Evolutionary conservation across 2,329 filamentous ascomycete species (phyloP).

Genomic region (Colletotrichum abscissum): DNA sequence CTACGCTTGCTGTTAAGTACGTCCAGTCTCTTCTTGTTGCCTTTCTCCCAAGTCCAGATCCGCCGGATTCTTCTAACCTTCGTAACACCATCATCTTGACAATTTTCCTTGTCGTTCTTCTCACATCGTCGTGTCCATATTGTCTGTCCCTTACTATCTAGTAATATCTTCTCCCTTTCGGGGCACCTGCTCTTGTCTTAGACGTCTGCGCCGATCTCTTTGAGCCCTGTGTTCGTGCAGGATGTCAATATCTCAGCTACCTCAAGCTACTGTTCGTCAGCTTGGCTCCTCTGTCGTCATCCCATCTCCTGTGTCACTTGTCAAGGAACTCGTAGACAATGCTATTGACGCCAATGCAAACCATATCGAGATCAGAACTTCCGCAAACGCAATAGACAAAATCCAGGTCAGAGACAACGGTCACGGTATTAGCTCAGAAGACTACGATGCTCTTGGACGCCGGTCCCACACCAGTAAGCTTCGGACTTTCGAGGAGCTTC

Average conservation of each 20-base stretch:
- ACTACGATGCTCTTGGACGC: conserved; percentile 71
- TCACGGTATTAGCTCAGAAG: conserved; percentile 72
- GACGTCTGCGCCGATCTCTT: background rate
- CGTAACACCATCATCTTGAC: background rate
- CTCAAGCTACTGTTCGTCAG: conserved; percentile 61
- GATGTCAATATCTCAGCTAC: conserved; percentile 64
- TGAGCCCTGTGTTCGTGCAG: background rate
- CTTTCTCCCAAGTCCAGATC: background rate
- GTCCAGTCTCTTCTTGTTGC: background rate
- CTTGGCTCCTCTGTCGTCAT: conserved; percentile 72
- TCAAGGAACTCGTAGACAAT: conserved; percentile 85
- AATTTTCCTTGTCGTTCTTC: background rate
- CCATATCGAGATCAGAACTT: conserved; percentile 72
- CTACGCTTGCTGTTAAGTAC: background rate
- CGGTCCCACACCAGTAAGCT: conserved; percentile 82
- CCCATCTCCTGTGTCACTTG: conserved; percentile 67
- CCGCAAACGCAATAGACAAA: conserved; percentile 73
- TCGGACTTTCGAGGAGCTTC: conserved; percentile 70
- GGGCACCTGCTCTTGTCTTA: background rate
- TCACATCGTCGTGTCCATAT: background rate
- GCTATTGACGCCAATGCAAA: conserved; percentile 78
- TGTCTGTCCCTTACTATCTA: too few species aligned
- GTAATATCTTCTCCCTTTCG: background rate
- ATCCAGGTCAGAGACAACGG: conserved; percentile 81
- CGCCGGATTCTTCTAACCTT: background rate